Evolutionary conservation across 345 rosid genomes (phyloP).

Genomic region (Anacardium occidentale): DNA sequence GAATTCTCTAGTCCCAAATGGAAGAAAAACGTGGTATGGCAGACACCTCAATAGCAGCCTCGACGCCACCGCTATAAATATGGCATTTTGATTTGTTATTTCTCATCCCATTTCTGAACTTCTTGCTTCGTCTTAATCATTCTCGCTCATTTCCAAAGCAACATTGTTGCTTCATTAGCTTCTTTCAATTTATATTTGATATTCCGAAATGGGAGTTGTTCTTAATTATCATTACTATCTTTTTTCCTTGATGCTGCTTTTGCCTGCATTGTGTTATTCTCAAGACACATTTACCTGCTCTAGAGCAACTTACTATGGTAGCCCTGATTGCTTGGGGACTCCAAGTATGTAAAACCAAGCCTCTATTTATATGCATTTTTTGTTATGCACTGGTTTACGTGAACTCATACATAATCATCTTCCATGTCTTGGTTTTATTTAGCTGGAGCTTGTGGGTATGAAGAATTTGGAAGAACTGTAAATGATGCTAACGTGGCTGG

Average conservation of each 20-base stretch:
- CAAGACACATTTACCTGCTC: conserved; percentile 43
- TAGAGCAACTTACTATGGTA: conserved; percentile 69
- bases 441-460: conserved; percentile 85
- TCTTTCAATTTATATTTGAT: not conserved
- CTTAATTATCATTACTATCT: conserved; percentile 14
- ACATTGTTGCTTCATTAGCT: not conserved
- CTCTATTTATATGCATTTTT: not conserved
- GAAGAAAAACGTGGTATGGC: conserved; percentile 2
- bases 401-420: not conserved
- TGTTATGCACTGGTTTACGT: not conserved
- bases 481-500: conserved; percentile 80
- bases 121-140: not conserved
- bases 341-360: conserved; percentile 47
- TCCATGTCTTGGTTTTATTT: not conserved
- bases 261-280: conserved; percentile 43
- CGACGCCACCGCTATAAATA: conserved; percentile 34
- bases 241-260: conserved; percentile 30
- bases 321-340: conserved; percentile 77
- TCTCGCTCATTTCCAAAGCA: not conserved
- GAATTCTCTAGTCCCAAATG: not conserved
- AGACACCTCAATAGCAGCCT: conserved; percentile 17
- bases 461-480: conserved; percentile 54
- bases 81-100: conserved; percentile 2
- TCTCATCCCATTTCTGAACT: conserved; percentile 22
- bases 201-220: conserved; percentile 25